A percentile compares a stretch with the other conserved stretches of the same genome.
Evolutionary conservation across 495 filamentous ascomycete genomes (phyloP).

Genomic region (Penicillium pulvis): DNA sequence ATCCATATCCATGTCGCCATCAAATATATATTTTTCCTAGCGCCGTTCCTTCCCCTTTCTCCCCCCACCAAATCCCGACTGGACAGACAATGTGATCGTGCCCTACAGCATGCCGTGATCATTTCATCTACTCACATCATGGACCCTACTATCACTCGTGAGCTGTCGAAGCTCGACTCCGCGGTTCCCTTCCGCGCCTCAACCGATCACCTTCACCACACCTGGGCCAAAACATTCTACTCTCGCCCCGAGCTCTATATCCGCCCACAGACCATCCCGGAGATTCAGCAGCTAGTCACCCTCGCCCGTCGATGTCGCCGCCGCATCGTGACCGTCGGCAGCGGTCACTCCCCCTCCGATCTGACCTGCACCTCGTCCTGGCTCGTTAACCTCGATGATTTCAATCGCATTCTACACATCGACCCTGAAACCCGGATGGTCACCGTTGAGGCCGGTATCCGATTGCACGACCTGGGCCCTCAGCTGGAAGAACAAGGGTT

Average conservation of each 20-base stretch:
- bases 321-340: constrained; percentile 78
- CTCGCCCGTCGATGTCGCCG: constrained; percentile 81
- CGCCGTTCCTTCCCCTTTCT: constrained; percentile 8
- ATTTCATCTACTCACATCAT: constrained; percentile 24
- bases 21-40: constrained; percentile 17
- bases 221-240: constrained; percentile 95
- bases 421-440: constrained; percentile 63
- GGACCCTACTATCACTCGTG: constrained; percentile 51
- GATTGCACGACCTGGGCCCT: constrained; percentile 68
- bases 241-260: constrained; percentile 88
- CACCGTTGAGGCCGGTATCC: constrained; percentile 83
- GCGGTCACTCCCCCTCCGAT: constrained; percentile 87
- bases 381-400: constrained; percentile 91
- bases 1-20: constrained; percentile 26
- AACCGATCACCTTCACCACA: constrained; percentile 74
- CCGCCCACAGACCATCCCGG: constrained; percentile 71
- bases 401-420: constrained; percentile 68
- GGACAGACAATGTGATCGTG: constrained; percentile 18
- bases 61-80: constrained; percentile 1
- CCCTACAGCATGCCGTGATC: constrained; percentile 18
- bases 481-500: constrained; percentile 72
- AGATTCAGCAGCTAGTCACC: constrained; percentile 80
- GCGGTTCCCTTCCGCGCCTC: constrained; percentile 75
- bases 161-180: constrained; percentile 59
- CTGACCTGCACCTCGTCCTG: constrained; percentile 92